phyloP scores from a whole-genome alignment of 2,329 filamentous ascomycete species.

The Macrophomina pseudophaseolina region DNA sequence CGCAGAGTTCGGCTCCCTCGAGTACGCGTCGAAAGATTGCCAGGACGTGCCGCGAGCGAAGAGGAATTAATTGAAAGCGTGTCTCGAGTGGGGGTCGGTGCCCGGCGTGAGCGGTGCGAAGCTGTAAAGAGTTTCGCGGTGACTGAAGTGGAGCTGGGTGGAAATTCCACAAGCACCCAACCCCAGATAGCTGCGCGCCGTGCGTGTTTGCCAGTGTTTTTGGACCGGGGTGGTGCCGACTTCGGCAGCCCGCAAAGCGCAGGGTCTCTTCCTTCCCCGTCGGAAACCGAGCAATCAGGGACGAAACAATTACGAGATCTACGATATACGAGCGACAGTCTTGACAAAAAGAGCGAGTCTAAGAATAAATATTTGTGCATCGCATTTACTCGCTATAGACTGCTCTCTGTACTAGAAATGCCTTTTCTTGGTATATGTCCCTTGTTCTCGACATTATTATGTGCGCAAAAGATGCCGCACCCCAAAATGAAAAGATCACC shows the following conservation, averaged over 20 bases:
- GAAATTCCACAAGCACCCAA: no score
- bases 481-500: no score
- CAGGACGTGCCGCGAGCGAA: background rate
- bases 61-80: background rate
- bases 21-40: no score
- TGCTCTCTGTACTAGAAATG: constrained; percentile 13
- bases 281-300: background rate
- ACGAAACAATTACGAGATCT: background rate
- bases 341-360: background rate
- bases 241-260: background rate
- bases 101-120: no score
- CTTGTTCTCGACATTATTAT: constrained; percentile 3
- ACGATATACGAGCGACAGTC: background rate
- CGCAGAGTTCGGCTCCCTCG: no score
- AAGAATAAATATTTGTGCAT: background rate
- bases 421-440: constrained; percentile 8
- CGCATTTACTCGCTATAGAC: constrained; percentile 15
- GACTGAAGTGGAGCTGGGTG: no score
- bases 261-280: no score
- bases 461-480: background rate
- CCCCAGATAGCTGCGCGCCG: no score
- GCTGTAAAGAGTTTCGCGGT: no score
- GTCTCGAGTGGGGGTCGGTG: background rate
- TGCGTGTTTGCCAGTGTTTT: background rate
- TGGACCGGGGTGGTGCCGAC: constrained; percentile 14